These are phyloP conservation scores for Penicillium argentinense DNA, from an alignment of 495 filamentous ascomycete species.

Conservation along the genomic window DNA sequence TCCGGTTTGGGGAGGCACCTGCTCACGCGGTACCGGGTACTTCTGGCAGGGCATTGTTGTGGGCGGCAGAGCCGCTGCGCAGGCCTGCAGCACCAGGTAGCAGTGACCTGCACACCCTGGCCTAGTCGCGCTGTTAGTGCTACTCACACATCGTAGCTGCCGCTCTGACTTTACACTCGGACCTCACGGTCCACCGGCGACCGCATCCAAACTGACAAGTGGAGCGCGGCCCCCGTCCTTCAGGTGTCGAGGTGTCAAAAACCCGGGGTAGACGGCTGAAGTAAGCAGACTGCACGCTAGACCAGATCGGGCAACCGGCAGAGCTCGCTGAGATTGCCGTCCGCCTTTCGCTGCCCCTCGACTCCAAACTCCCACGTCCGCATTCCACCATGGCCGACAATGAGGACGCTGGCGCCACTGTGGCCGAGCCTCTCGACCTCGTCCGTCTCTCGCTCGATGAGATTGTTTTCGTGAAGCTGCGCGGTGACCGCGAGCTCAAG, in stretches of 20 bases:
- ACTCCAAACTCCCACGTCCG: background rate
- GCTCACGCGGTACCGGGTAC: conserved; percentile 8
- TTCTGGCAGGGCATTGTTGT: conserved; percentile 5
- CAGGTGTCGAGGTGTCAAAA: conserved; percentile 5
- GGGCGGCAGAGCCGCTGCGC: background rate
- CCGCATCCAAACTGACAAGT: too few species aligned
- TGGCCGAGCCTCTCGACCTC: conserved; percentile 89
- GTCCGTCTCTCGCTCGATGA: conserved; percentile 93
- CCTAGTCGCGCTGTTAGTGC: background rate
- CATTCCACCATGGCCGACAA: conserved; percentile 64
- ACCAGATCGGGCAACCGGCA: conserved; percentile 15
- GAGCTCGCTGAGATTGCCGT: conserved; percentile 20
- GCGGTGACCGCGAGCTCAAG: conserved; percentile 93
- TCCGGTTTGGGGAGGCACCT: conserved; percentile 7
- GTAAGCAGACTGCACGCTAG: conserved; percentile 17
- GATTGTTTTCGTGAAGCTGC: conserved; percentile 92
- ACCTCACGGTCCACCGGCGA: background rate
- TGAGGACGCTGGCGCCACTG: conserved; percentile 63
- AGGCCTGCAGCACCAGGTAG: conserved; percentile 5
- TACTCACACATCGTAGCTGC: too few species aligned
- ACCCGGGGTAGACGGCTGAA: conserved; percentile 21
- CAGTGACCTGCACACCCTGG: conserved; percentile 3
- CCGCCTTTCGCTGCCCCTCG: background rate
- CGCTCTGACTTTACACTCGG: background rate
- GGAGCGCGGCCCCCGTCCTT: too few species aligned